Conservation (phyloP, 805 yeast genomes). For the Candida maris region DNA sequence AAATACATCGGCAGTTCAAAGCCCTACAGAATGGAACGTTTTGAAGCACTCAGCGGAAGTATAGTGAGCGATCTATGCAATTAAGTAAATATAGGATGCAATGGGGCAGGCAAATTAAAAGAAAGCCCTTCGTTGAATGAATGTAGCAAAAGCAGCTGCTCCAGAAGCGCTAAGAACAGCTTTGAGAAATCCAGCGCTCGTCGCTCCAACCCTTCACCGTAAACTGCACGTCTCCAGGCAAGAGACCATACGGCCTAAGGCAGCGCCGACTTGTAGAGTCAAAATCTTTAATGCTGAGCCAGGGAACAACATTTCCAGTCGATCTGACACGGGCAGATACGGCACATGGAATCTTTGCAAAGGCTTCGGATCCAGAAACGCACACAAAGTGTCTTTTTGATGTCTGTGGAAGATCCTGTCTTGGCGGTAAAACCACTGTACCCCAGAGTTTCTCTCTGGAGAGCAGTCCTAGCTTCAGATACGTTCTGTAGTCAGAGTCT, state of each 20-base stretch:
- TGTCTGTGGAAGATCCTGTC: constrained; percentile 33
- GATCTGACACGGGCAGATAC: constrained; percentile 21
- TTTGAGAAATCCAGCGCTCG: constrained; percentile 37
- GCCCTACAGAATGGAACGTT: too few relatives aligned
- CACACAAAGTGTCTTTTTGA: constrained; percentile 10
- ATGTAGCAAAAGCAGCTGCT: too few relatives aligned
- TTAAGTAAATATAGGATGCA: too few relatives aligned
- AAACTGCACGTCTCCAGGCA: constrained; percentile 35
- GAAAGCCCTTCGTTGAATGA: too few relatives aligned
- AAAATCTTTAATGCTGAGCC: constrained; percentile 24
- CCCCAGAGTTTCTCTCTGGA: constrained; percentile 53
- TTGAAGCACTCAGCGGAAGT: too few relatives aligned
- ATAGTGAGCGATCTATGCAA: too few relatives aligned
- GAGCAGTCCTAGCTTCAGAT: constrained; percentile 35
- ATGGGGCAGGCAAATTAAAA: too few relatives aligned
- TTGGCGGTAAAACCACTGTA: constrained; percentile 49
- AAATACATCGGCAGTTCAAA: too few relatives aligned
- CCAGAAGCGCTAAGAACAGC: too few relatives aligned
- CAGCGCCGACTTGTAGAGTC: constrained; percentile 13
- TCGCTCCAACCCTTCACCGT: constrained; percentile 52
- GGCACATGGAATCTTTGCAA: constrained; percentile 1
- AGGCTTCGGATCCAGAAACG: constrained; percentile 5
- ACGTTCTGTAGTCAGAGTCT: constrained; percentile 9
- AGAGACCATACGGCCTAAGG: constrained; percentile 27
- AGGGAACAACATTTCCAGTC: constrained; percentile 27